Conservation (phyloP, 2,329 filamentous ascomycete species). For the Cucurbitaria berberidis region DNA sequence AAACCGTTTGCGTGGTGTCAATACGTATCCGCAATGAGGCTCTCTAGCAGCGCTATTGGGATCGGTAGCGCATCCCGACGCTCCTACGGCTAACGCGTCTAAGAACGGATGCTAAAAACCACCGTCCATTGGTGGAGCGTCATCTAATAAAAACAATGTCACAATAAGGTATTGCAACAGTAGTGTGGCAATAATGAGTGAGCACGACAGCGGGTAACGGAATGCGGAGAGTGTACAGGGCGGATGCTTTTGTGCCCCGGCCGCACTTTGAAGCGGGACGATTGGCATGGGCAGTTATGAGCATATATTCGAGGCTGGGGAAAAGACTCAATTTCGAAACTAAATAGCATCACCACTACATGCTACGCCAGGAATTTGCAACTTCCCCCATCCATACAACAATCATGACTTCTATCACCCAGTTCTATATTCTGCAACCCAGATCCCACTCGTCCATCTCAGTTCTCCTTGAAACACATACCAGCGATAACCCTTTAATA, state of each 20-base stretch:
- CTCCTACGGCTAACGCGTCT: background rate
- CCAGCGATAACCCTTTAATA: background rate
- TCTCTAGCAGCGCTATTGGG: no score
- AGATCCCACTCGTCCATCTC: background rate
- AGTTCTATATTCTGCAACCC: conserved; percentile 2
- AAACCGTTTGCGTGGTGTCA: background rate
- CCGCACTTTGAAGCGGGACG: background rate
- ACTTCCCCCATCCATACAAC: background rate
- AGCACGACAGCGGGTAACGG: background rate
- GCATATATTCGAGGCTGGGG: background rate
- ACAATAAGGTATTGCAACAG: background rate
- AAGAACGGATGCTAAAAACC: background rate
- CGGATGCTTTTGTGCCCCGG: background rate
- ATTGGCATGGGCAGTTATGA: background rate
- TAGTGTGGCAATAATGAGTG: background rate
- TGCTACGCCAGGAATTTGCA: background rate
- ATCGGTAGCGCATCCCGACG: no score
- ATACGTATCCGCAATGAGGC: no score
- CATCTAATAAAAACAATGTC: background rate
- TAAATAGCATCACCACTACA: background rate
- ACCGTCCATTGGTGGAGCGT: background rate
- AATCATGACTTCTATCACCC: conserved; percentile 8
- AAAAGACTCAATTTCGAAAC: background rate
- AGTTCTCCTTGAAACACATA: background rate
- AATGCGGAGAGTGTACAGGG: background rate